Base-by-base conservation (phyloP, 2,329 filamentous ascomycete genomes). In the Trichoderma pleuroti region DNA sequence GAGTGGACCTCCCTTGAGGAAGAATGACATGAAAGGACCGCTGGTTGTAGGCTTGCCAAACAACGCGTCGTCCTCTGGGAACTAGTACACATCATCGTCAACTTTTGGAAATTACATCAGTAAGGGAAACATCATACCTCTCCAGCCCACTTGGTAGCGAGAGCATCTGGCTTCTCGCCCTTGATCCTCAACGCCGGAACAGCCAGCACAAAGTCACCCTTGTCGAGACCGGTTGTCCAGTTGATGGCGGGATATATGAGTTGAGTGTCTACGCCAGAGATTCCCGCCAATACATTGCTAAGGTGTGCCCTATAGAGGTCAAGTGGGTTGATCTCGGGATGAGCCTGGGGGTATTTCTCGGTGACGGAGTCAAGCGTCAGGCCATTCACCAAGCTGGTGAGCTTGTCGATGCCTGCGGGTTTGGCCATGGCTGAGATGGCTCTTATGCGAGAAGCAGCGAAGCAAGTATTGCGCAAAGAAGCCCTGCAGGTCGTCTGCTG, bases 301-400 rank as follows among this genome's bases (percentile, higher is more conserved):
- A 97, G 87, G 79, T 94, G 91, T 46, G 90, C 88, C 72, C 93
- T 88, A 85, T 94, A 97, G 72, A 95, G 86, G 77, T 96, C 93
- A 76, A 92, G 84, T 5, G 92, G 91, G 82, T 96, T 96, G 75
- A 87, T 82, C 34, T 90, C 86, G 69, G 92, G 92, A 77, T 91
- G 70, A 59, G 70, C 70, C 24, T 59, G 67, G 65, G 70, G 70
- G 34, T 71, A 69, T 26, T 71, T 64, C 24, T 67, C 26, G 12
- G 70, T 65, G 70, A 74, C 66, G 24, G 68, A 68, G 62, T 72
- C 71, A 16, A 75, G 67, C 26, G 68, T 71, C 30, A 75, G 42
- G 46, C 73, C 71, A 49, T 71, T 70, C 36, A 73, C 73, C 61
- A 72, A 46, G 49, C 62, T 49, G 16, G 73, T 69, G 39, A 75